Conservation (phyloP, 2,329 filamentous ascomycete species). For the Colletotrichum lindemuthianum region DNA sequence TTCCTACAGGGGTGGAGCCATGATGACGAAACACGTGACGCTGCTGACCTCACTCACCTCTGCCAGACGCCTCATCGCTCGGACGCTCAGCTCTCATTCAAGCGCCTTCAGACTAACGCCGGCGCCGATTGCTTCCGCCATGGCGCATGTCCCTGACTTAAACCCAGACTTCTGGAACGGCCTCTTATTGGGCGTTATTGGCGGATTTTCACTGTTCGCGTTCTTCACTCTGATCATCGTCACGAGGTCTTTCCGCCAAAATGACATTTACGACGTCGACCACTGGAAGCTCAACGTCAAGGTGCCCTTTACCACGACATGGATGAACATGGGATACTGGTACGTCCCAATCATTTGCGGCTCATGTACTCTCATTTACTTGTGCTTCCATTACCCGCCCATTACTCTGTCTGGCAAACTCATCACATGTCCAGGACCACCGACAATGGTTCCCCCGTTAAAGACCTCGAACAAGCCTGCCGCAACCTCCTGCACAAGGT, state of each 20-base stretch:
- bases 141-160: not conserved
- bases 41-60: too few relatives aligned
- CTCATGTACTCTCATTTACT: not conserved
- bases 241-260: slow-evolving; percentile 39
- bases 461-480: slow-evolving; percentile 57
- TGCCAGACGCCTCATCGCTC: too few relatives aligned
- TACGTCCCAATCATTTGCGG: slow-evolving; percentile 44
- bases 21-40: too few relatives aligned
- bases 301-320: slow-evolving; percentile 61
- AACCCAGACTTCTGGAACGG: slow-evolving; percentile 11
- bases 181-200: slow-evolving; percentile 9
- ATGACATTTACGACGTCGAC: slow-evolving; percentile 58
- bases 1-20: too few relatives aligned
- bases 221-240: slow-evolving; percentile 34
- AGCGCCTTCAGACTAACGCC: not conserved
- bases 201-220: slow-evolving; percentile 39
- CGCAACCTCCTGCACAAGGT: slow-evolving; percentile 59
- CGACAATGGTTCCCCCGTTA: slow-evolving; percentile 42
- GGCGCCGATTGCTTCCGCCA: not conserved
- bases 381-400: not conserved
- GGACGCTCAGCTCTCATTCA: too few relatives aligned
- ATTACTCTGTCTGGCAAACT: not conserved
- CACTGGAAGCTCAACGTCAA: slow-evolving; percentile 66
- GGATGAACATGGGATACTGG: slow-evolving; percentile 74
- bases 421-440: slow-evolving; percentile 42